Evolutionary conservation across 164 flowering plant genomes (phyloP).

Genomic region (Aristolochia californica): DNA sequence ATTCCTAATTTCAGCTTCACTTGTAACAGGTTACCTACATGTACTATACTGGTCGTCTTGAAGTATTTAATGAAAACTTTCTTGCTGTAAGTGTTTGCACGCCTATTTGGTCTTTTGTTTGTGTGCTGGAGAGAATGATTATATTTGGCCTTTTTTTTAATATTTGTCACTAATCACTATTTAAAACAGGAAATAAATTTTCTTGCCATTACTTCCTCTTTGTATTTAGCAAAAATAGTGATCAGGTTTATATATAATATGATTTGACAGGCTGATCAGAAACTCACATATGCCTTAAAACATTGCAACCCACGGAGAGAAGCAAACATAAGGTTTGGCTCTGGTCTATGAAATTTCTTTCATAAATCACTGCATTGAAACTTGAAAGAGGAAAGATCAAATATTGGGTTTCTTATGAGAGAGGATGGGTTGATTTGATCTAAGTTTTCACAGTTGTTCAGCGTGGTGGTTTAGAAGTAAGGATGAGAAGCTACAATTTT

Average conservation of each 20-base stretch:
- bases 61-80: slow-evolving; percentile 92
- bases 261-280: slow-evolving; percentile 74
- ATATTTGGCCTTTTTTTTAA: neutral
- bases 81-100: slow-evolving; percentile 46
- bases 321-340: slow-evolving; percentile 81
- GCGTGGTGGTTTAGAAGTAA: too few species aligned
- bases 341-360: slow-evolving; percentile 24
- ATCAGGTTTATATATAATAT: neutral
- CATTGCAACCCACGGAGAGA: slow-evolving; percentile 70
- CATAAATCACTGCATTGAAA: slow-evolving; percentile 4
- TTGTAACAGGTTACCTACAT: slow-evolving; percentile 80
- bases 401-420: neutral
- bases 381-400: neutral
- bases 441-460: too few species aligned
- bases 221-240: neutral
- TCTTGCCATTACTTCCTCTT: neutral
- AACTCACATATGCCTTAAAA: slow-evolving; percentile 74
- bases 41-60: slow-evolving; percentile 99
- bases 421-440: too few species aligned
- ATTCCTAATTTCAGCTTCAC: too few species aligned
- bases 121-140: too few species aligned
- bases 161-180: neutral
- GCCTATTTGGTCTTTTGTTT: slow-evolving; percentile 3
- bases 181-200: neutral
- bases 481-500: too few species aligned